phyloP scores from a whole-genome alignment of 148 eudicot species.

The Polygonum aviculare region DNA sequence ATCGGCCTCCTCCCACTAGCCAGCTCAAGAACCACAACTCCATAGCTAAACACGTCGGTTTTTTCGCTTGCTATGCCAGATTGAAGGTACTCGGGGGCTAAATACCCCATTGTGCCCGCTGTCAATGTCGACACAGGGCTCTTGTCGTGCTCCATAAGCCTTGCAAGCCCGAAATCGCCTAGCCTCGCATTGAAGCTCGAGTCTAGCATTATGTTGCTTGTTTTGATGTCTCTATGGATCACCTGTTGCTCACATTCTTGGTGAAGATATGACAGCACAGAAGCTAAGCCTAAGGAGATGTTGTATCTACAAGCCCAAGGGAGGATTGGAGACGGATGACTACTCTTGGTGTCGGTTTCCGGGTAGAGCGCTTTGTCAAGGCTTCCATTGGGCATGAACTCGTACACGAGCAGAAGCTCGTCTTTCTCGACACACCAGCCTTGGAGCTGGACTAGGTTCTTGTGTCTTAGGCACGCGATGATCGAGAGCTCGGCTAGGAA shows the following conservation, averaged over 20 bases:
- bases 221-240: constrained; percentile 33
- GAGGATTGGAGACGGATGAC: constrained; percentile 43
- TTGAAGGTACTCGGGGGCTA: constrained; percentile 32
- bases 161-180: constrained; percentile 42
- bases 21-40: constrained; percentile 27
- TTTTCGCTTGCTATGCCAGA: constrained; percentile 25
- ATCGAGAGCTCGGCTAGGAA: constrained; percentile 43
- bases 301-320: constrained; percentile 26
- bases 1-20: constrained; percentile 31
- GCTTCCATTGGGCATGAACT: constrained; percentile 44
- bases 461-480: constrained; percentile 38
- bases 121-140: constrained; percentile 27
- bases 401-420: constrained; percentile 35
- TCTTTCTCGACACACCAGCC: constrained; percentile 36
- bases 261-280: constrained; percentile 32
- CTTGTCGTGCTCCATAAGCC: constrained; percentile 27
- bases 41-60: constrained; percentile 35
- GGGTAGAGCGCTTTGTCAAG: constrained; percentile 25
- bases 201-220: constrained; percentile 29
- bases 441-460: constrained; percentile 36
- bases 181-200: constrained; percentile 27
- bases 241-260: constrained; percentile 37
- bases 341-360: constrained; percentile 27
- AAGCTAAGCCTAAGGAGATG: constrained; percentile 32
- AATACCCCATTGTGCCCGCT: constrained; percentile 36